Percentiles rank a stretch among this genome's conserved stretches.
Evolutionary conservation across 495 filamentous ascomycete species (phyloP).

Genomic region (Rusavskia elegans): DNA sequence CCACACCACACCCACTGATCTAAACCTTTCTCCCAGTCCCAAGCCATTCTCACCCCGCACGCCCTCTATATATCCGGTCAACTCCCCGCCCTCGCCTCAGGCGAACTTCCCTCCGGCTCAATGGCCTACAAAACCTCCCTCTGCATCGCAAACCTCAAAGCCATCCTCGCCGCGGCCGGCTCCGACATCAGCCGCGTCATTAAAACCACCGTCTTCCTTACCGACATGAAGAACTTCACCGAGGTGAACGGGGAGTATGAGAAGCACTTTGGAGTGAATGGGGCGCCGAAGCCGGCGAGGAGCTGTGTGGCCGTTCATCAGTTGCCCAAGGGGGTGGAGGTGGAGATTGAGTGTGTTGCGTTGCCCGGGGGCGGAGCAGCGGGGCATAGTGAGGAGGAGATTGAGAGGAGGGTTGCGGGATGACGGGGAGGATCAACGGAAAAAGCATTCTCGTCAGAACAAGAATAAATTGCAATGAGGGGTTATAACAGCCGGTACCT

Average conservation of each 20-base stretch:
- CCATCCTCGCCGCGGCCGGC: slow-evolving; percentile 62
- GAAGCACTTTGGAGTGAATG: slow-evolving; percentile 46
- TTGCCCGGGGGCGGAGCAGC: slow-evolving; percentile 21
- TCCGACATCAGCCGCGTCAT: slow-evolving; percentile 59
- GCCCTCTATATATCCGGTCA: slow-evolving; percentile 88
- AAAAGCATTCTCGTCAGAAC: no score
- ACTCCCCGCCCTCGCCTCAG: slow-evolving; percentile 64
- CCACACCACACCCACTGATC: not conserved
- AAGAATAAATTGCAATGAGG: no score
- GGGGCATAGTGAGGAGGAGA: not conserved
- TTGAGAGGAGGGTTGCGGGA: not conserved
- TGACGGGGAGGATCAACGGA: not conserved
- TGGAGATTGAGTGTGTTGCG: slow-evolving; percentile 86
- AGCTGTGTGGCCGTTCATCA: slow-evolving; percentile 85
- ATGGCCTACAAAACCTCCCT: slow-evolving; percentile 61
- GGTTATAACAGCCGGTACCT: no score
- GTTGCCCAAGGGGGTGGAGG: slow-evolving; percentile 74
- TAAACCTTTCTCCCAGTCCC: slow-evolving; percentile 39
- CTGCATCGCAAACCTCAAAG: slow-evolving; percentile 65
- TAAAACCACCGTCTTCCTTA: slow-evolving; percentile 70
- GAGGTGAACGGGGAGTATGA: slow-evolving; percentile 82
- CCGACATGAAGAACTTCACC: slow-evolving; percentile 71
- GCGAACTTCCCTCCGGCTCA: slow-evolving; percentile 57
- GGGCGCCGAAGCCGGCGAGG: slow-evolving; percentile 54
- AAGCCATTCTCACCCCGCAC: slow-evolving; percentile 70